Base-by-base conservation (phyloP, 1,284 basidiomycete species). In the Inonotus hispidus region DNA sequence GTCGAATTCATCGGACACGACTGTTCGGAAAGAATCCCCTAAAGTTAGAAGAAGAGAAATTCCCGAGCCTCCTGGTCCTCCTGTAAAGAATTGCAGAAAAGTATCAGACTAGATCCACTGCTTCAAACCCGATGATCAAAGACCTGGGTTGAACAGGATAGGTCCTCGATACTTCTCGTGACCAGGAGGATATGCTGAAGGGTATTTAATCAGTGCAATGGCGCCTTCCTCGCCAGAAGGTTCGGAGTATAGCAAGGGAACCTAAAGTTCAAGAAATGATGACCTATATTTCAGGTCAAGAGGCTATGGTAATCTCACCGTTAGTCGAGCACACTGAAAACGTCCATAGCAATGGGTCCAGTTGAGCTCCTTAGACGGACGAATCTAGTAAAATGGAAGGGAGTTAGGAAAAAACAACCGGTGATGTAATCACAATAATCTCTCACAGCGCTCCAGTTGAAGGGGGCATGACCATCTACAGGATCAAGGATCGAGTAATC, bases 71-170 rank as follows among this genome's bases (percentile, higher is more conserved):
- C 73, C 72, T 1, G 73, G 73, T 2, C 72, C 70, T 41, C 70
- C 69, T 67, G 43, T 41, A 59, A 16, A 43, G 14, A 2, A 49
- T 49, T 25, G n/a, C 4, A 47, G 1, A 16, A n/a, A n/a, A n/a
- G n/a, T n/a, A 32, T 49, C 21, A 49, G 13, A 13, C 11, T 8
- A 29, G 35, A 2, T 37, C 2, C 37, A 27, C 43, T 43, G 8
- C 47, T 27, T 37, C 25, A 14, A 19, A 38, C 14, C 47, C 14
- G 10, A 55, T 8, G 43, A 29, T 13, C n/a, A 37, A 62, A 21
- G 61, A 61, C 73, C 73, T 7, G 73, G 73, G 56, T 74, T 74
- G 60, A 71, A 66, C 2, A 74, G 64, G 39, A 75, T 66, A 2
- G 73, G 73, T 1, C 73, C 73, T 10, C 66, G 66, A 53, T 72